Evolutionary conservation across 2,329 filamentous ascomycete genomes (phyloP).

Genomic region (Trichoderma sp.): DNA sequence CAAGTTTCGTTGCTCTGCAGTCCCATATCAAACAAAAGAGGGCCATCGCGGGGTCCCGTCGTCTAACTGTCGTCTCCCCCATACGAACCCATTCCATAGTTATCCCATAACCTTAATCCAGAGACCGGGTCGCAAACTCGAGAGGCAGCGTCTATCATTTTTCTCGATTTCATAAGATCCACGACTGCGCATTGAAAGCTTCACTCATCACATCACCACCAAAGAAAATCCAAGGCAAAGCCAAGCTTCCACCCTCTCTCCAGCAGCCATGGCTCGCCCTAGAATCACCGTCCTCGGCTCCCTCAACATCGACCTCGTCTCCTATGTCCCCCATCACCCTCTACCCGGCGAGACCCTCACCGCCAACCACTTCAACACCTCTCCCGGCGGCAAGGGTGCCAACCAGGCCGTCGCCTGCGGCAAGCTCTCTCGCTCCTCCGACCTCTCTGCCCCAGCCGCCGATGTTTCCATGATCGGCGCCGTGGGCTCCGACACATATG

Average conservation of each 20-base stretch:
- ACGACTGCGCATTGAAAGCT: background rate
- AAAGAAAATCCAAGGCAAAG: too few relatives aligned
- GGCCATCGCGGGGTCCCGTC: background rate
- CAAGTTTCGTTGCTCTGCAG: background rate
- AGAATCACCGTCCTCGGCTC: slow-evolving; percentile 84
- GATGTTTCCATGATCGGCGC: slow-evolving; percentile 69
- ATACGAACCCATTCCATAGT: background rate
- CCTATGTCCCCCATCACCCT: slow-evolving; percentile 80
- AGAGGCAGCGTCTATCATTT: background rate
- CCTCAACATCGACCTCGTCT: slow-evolving; percentile 91
- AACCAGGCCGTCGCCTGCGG: slow-evolving; percentile 92
- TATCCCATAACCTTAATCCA: background rate
- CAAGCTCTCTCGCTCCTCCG: slow-evolving; percentile 64
- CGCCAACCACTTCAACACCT: slow-evolving; percentile 71
- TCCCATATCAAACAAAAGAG: background rate
- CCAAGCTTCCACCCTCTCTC: background rate
- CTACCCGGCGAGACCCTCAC: slow-evolving; percentile 84
- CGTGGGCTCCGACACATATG: slow-evolving; percentile 68
- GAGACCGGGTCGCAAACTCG: background rate
- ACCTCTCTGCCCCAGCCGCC: slow-evolving; percentile 35
- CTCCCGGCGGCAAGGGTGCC: slow-evolving; percentile 88
- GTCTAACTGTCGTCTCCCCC: background rate
- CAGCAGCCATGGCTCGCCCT: slow-evolving; percentile 32
- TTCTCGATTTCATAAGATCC: background rate
- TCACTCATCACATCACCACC: background rate